A percentile compares a stretch with the other conserved stretches of the same genome.
Evolutionary conservation across 2,329 filamentous ascomycete species (phyloP).

Genomic region (Colletotrichum cereale): DNA sequence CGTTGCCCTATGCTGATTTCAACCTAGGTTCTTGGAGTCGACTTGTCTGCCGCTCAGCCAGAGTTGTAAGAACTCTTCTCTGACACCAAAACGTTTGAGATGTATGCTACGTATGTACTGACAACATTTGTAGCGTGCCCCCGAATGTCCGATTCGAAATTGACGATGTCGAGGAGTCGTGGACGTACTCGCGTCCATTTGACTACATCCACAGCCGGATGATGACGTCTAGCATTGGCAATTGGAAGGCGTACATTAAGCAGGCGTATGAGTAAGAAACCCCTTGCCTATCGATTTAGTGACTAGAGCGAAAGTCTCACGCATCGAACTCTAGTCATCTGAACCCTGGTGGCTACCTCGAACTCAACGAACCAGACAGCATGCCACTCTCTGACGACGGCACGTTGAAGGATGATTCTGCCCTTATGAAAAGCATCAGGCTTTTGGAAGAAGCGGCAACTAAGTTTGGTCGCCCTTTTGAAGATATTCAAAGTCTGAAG

Average conservation of each 20-base stretch:
- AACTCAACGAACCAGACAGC: slow-evolving; percentile 57
- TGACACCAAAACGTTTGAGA: too few relatives aligned
- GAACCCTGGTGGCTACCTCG: slow-evolving; percentile 58
- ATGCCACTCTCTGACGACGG: slow-evolving; percentile 56
- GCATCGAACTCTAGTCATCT: slow-evolving; percentile 44
- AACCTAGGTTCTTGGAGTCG: slow-evolving; percentile 51
- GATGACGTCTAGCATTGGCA: not conserved
- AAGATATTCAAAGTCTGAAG: not conserved
- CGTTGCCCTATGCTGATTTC: not conserved
- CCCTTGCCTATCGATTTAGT: too few relatives aligned
- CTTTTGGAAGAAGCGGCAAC: slow-evolving; percentile 44
- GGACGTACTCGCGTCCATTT: slow-evolving; percentile 45
- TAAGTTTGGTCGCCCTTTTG: not conserved
- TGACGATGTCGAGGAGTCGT: slow-evolving; percentile 51
- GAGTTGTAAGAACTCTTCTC: slow-evolving; percentile 43
- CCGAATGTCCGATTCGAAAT: slow-evolving; percentile 59
- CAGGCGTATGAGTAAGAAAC: not conserved
- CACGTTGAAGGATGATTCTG: slow-evolving; percentile 46
- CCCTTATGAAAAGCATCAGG: slow-evolving; percentile 46
- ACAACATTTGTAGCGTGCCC: slow-evolving; percentile 47
- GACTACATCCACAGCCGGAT: slow-evolving; percentile 25
- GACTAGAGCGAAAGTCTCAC: not conserved
- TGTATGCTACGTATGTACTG: not conserved
- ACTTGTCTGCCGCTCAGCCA: slow-evolving; percentile 56
- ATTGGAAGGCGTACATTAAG: slow-evolving; percentile 49